Conservation (phyloP, 768 basidiomycete species). For the Trametes punicea region DNA sequence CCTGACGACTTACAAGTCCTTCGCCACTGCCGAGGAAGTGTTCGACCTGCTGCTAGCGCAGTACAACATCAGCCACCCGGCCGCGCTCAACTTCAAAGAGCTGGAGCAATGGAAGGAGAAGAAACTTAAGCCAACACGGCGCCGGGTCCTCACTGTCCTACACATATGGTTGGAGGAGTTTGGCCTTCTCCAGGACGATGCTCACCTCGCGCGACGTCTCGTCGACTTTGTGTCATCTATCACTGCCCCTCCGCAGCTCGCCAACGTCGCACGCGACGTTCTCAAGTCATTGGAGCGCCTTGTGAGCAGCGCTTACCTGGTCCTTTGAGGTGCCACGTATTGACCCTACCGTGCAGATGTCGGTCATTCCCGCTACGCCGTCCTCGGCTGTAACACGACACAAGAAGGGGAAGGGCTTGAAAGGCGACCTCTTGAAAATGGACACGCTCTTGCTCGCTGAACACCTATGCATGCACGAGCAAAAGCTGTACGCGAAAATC, state of each 20-base stretch:
- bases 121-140: slow-evolving; percentile 60
- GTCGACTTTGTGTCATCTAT: slow-evolving; percentile 51
- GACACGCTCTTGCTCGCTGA: slow-evolving; percentile 72
- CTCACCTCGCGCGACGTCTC: slow-evolving; percentile 53
- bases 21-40: slow-evolving; percentile 64
- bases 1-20: slow-evolving; percentile 80
- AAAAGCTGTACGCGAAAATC: slow-evolving; percentile 63
- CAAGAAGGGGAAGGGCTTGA: slow-evolving; percentile 47
- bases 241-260: slow-evolving; percentile 37
- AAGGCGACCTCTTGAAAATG: slow-evolving; percentile 60
- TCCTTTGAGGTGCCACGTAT: too few species aligned
- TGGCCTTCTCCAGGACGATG: slow-evolving; percentile 60
- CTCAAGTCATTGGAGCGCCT: slow-evolving; percentile 51
- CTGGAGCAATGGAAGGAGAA: slow-evolving; percentile 60
- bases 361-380: slow-evolving; percentile 22
- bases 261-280: slow-evolving; percentile 45
- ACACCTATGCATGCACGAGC: slow-evolving; percentile 78
- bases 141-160: slow-evolving; percentile 55
- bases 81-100: slow-evolving; percentile 39
- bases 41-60: slow-evolving; percentile 66
- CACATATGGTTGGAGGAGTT: slow-evolving; percentile 62
- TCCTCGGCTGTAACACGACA: slow-evolving; percentile 20
- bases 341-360: not conserved
- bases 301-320: slow-evolving; percentile 35
- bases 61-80: slow-evolving; percentile 40